Percentiles rank a stretch among this genome's conserved stretches.
These are phyloP conservation scores for Erodium texanum DNA, from an alignment of 441 rosid species.

Conservation along the genomic window DNA sequence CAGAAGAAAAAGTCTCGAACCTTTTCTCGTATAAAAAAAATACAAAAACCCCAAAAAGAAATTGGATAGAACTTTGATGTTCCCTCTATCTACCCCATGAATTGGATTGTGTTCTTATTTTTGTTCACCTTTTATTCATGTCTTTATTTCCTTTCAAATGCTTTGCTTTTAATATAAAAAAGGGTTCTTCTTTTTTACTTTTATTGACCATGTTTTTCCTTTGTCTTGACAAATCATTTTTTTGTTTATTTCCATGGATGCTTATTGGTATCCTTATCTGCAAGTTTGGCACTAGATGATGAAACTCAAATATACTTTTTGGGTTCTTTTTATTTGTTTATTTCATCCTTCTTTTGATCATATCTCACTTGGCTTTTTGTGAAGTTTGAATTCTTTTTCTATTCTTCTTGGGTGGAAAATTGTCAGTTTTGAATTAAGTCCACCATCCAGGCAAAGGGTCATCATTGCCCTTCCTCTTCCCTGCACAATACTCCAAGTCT, in stretches of 20 bases:
- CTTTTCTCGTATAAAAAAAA: conserved; percentile 22
- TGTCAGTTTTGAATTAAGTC: background rate
- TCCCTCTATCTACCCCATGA: background rate
- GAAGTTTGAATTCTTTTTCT: conserved; percentile 11
- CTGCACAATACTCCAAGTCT: conserved; percentile 49
- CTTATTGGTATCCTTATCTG: conserved; percentile 7
- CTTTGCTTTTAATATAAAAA: conserved; percentile 1
- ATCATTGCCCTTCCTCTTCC: conserved; percentile 48
- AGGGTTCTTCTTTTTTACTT: conserved; percentile 1
- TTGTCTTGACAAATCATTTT: background rate
- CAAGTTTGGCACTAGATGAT: conserved; percentile 7
- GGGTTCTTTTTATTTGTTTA: no score
- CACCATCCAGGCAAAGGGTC: background rate
- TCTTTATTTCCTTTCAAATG: conserved; percentile 20
- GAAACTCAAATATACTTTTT: no score
- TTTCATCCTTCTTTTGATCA: background rate
- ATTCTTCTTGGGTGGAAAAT: background rate
- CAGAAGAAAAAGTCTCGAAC: conserved; percentile 27
- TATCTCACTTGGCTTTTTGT: conserved; percentile 26
- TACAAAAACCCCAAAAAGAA: background rate
- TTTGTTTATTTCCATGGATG: background rate
- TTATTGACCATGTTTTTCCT: conserved; percentile 11
- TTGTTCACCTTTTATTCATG: conserved; percentile 11
- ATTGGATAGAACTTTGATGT: background rate
- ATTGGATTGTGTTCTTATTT: conserved; percentile 16